A percentile compares a stretch with the other conserved stretches of the same genome.
These are phyloP conservation scores for Diaporthe citrichinensis DNA, from an alignment of 2,329 filamentous ascomycete species.

Conservation along the genomic window DNA sequence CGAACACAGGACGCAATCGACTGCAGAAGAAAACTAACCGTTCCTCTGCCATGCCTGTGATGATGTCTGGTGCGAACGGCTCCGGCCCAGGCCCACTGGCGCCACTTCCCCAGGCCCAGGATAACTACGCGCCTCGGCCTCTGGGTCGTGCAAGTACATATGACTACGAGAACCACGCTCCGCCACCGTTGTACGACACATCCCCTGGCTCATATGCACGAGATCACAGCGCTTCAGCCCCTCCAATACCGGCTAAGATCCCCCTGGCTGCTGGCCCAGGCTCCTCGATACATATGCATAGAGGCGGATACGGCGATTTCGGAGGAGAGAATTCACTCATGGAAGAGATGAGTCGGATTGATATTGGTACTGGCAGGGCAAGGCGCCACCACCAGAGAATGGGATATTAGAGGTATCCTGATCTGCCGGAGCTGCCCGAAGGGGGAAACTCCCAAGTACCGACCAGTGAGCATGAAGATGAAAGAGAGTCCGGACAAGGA, in stretches of 20 bases:
- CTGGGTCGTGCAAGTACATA: conserved; percentile 64
- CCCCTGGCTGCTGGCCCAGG: conserved; percentile 67
- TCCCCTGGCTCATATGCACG: conserved; percentile 49
- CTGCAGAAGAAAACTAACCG: conserved; percentile 75
- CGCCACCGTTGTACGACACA: conserved; percentile 50
- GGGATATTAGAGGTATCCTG: conserved; percentile 37
- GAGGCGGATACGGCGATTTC: conserved; percentile 43
- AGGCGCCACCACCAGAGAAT: conserved; percentile 57
- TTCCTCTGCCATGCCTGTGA: conserved; percentile 56
- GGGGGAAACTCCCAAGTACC: not conserved
- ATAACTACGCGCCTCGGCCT: conserved; percentile 61
- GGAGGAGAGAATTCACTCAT: conserved; percentile 72
- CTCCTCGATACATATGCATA: conserved; percentile 46
- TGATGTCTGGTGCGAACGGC: conserved; percentile 51
- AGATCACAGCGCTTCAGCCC: conserved; percentile 56
- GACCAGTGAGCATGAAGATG: not conserved
- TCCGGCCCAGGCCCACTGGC: conserved; percentile 63
- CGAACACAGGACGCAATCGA: conserved; percentile 65
- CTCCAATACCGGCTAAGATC: conserved; percentile 80
- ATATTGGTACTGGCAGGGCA: conserved; percentile 73
- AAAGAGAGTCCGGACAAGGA: not conserved
- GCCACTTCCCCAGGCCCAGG: conserved; percentile 66
- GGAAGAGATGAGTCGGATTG: conserved; percentile 79
- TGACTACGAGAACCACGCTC: conserved; percentile 68
- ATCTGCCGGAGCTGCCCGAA: conserved; percentile 14